Base-by-base conservation (phyloP, 495 filamentous ascomycete species). In the Penicillium bialowiezense region DNA sequence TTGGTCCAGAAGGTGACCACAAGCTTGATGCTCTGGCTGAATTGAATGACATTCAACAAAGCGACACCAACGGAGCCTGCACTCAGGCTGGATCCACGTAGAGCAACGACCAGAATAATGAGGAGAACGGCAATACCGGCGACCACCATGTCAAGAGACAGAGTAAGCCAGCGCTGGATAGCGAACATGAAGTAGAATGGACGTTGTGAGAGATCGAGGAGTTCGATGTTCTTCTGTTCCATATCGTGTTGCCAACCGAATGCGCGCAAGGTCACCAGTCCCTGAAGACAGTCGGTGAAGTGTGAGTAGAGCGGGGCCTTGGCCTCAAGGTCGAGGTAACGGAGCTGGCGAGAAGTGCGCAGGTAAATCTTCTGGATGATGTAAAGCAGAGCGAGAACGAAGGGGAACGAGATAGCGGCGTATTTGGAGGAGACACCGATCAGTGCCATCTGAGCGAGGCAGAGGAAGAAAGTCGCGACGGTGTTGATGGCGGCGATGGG, bases 311-410 rank as follows among this genome's bases (percentile, higher is more conserved):
- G 63, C 2, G 81, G 79, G 3, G 82, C 72, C 57, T 83, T 81
- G 12, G 78, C 71, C 62, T 86, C 82, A 7, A 86, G 68, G 24
- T 86, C 83, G 17, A 87, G 64, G 35, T 83, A 69, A 28, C 83
- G 80, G 5, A 87, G 61, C 53, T 86, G 83, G 3, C 82, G 76
- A 2, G 82, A 85, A 1, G 84, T 87, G 9, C 78, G 72, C 4
- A 88, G 70, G 49, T 88, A 88, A 29, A 78, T 64, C 44, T 77
- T 80, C 51, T 85, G 80, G 5, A 87, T 70, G 13, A 75, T 23
- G 47, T 78, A 85, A 5, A 83, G 47, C 19, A 71, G 55, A 9
- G 77, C 50, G 24, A 76, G 51, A 6, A 76, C 67, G 32, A 78
- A 38, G 0, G 79, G 79, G 47, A 81, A 75, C 0, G 74, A 70